Conservation (phyloP, 2,329 filamentous ascomycete genomes). For the Fonsecaea monophora region DNA sequence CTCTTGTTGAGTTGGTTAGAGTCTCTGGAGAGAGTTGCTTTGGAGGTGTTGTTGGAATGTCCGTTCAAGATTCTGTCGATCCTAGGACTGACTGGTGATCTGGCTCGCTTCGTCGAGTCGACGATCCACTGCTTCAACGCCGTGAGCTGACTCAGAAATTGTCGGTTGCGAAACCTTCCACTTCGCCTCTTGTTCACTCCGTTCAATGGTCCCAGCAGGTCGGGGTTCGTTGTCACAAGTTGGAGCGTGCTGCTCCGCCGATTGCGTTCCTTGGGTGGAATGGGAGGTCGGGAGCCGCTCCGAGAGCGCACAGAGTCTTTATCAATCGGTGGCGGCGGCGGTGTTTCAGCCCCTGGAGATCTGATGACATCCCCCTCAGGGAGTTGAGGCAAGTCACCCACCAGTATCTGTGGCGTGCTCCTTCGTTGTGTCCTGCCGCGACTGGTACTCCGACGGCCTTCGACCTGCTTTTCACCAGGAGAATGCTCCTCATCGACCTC, state of each 20-base stretch:
- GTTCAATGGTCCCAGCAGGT: slow-evolving; percentile 63
- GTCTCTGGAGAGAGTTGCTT: slow-evolving; percentile 13
- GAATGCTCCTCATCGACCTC: slow-evolving; percentile 80
- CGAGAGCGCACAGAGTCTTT: slow-evolving; percentile 77
- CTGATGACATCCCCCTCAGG: slow-evolving; percentile 64
- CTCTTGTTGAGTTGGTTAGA: slow-evolving; percentile 12
- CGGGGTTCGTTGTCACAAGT: slow-evolving; percentile 74
- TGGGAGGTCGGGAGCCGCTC: slow-evolving; percentile 78
- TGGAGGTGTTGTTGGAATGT: slow-evolving; percentile 16
- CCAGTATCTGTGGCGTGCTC: slow-evolving; percentile 66
- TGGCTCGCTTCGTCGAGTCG: slow-evolving; percentile 68
- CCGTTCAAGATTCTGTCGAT: slow-evolving; percentile 28
- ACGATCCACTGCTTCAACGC: slow-evolving; percentile 76
- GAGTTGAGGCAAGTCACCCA: slow-evolving; percentile 78
- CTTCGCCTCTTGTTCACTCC: slow-evolving; percentile 56
- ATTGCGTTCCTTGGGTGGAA: slow-evolving; percentile 85
- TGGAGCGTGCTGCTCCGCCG: slow-evolving; percentile 86
- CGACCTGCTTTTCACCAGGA: slow-evolving; percentile 53
- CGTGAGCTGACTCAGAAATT: slow-evolving; percentile 66
- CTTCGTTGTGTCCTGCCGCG: slow-evolving; percentile 80
- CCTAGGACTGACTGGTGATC: slow-evolving; percentile 56
- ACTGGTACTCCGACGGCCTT: slow-evolving; percentile 48
- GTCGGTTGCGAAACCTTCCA: slow-evolving; percentile 35
- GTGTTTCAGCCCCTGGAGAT: slow-evolving; percentile 50
- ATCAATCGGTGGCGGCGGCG: slow-evolving; percentile 75